These are phyloP conservation scores for Coccomyxa sp. DNA, from an alignment of 139 green algal species.

Conservation along the genomic window DNA sequence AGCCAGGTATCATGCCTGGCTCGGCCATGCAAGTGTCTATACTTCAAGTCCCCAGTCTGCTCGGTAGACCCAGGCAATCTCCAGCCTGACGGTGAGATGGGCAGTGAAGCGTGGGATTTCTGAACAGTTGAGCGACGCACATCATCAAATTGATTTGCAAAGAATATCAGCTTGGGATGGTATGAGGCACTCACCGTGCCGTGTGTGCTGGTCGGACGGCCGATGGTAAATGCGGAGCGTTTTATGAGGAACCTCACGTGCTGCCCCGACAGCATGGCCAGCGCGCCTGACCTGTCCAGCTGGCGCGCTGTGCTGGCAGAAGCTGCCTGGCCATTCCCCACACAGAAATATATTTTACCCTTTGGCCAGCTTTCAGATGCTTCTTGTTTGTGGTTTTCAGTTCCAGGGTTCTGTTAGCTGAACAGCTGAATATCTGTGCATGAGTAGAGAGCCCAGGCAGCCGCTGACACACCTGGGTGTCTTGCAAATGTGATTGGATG, in stretches of 20 bases:
- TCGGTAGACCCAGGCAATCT: too few species aligned
- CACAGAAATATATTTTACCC: background rate
- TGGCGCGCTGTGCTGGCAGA: slow-evolving; percentile 17
- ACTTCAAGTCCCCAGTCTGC: too few species aligned
- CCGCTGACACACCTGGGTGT: background rate
- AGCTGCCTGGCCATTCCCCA: background rate
- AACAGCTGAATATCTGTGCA: too few species aligned
- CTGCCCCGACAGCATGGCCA: slow-evolving; percentile 34
- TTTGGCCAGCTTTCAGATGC: background rate
- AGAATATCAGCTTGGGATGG: too few species aligned
- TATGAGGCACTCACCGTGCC: background rate
- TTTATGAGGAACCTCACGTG: slow-evolving; percentile 30
- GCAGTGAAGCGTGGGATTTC: too few species aligned
- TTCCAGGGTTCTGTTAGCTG: background rate
- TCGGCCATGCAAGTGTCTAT: background rate
- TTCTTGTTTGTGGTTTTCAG: background rate
- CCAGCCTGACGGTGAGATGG: too few species aligned
- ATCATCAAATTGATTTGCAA: too few species aligned
- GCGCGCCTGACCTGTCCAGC: slow-evolving; percentile 36
- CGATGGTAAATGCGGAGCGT: slow-evolving; percentile 29
- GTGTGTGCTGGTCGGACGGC: slow-evolving; percentile 21
- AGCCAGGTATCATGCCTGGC: background rate
- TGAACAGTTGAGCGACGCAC: too few species aligned
- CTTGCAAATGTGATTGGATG: background rate
- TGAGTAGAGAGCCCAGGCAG: background rate